These are phyloP conservation scores for Boletus insuetus DNA, from an alignment of 768 basidiomycete genomes.

Conservation along the genomic window DNA sequence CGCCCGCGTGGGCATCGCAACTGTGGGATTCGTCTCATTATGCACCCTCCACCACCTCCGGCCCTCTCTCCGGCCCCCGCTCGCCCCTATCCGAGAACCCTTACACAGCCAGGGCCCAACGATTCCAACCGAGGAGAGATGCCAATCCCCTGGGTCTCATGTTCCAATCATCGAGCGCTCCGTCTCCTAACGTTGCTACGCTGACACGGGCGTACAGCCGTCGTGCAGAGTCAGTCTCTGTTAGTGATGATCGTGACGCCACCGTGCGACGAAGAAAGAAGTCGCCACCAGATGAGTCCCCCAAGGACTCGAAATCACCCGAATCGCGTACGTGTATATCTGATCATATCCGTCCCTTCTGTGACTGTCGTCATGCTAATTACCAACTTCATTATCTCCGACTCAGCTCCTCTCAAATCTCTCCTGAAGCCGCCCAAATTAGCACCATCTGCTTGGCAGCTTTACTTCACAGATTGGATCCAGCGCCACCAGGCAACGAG, in stretches of 20 bases:
- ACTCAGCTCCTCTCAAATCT: slow-evolving; percentile 67
- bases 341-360: slow-evolving; percentile 29
- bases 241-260: slow-evolving; percentile 63
- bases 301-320: slow-evolving; percentile 40
- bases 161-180: slow-evolving; percentile 73
- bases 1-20: slow-evolving; percentile 67
- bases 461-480: slow-evolving; percentile 96
- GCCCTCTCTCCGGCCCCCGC: slow-evolving; percentile 44
- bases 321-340: slow-evolving; percentile 46
- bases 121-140: slow-evolving; percentile 39
- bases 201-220: slow-evolving; percentile 62
- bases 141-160: slow-evolving; percentile 46
- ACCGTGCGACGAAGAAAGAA: slow-evolving; percentile 67
- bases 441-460: slow-evolving; percentile 93
- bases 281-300: slow-evolving; percentile 27
- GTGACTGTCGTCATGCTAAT: slow-evolving; percentile 31
- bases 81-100: slow-evolving; percentile 44
- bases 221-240: slow-evolving; percentile 62
- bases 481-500: slow-evolving; percentile 78
- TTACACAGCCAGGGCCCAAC: slow-evolving; percentile 40
- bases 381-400: slow-evolving; percentile 24
- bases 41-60: slow-evolving; percentile 39
- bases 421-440: slow-evolving; percentile 83
- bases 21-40: slow-evolving; percentile 57
- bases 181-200: slow-evolving; percentile 48